phyloP scores from a whole-genome alignment of 2,329 filamentous ascomycete species.

The Furcasterigmium furcatum region DNA sequence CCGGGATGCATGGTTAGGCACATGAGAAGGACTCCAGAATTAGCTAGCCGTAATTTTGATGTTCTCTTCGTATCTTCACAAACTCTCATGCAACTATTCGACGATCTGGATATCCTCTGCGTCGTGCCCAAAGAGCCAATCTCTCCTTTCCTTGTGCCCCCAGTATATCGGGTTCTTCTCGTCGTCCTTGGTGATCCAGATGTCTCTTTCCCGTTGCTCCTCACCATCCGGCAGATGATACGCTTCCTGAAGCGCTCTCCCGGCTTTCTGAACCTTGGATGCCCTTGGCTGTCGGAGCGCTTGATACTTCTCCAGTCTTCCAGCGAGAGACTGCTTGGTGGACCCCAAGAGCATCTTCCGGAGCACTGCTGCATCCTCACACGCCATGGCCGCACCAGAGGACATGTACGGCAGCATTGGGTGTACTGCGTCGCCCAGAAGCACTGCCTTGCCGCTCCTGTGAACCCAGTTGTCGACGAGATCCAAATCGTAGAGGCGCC shows the following conservation, averaged over 20 bases:
- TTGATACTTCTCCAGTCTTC: slow-evolving; percentile 47
- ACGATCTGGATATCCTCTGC: slow-evolving; percentile 3
- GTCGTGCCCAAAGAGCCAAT: slow-evolving; percentile 12
- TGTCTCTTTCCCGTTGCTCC: slow-evolving; percentile 52
- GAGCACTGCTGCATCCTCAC: slow-evolving; percentile 7
- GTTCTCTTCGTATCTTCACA: no score
- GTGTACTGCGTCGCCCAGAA: slow-evolving; percentile 19
- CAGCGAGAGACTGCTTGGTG: slow-evolving; percentile 10
- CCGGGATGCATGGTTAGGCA: no score
- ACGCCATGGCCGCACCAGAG: slow-evolving; percentile 6
- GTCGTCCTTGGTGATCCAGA: slow-evolving; percentile 8
- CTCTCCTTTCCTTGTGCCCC: slow-evolving; percentile 8
- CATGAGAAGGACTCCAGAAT: no score
- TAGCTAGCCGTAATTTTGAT: no score
- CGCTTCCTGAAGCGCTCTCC: slow-evolving; percentile 58
- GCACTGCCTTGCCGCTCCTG: background rate
- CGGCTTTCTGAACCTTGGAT: slow-evolving; percentile 54
- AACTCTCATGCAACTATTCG: no score
- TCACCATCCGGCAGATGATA: slow-evolving; percentile 59
- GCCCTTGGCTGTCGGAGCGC: slow-evolving; percentile 54
- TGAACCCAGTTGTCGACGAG: slow-evolving; percentile 22
- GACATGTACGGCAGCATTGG: slow-evolving; percentile 15
- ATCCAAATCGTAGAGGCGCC: background rate
- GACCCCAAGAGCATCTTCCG: background rate
- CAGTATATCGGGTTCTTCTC: slow-evolving; percentile 12